phyloP scores from a whole-genome alignment of 208 protist species.

The Trypanosoma mega region DNA sequence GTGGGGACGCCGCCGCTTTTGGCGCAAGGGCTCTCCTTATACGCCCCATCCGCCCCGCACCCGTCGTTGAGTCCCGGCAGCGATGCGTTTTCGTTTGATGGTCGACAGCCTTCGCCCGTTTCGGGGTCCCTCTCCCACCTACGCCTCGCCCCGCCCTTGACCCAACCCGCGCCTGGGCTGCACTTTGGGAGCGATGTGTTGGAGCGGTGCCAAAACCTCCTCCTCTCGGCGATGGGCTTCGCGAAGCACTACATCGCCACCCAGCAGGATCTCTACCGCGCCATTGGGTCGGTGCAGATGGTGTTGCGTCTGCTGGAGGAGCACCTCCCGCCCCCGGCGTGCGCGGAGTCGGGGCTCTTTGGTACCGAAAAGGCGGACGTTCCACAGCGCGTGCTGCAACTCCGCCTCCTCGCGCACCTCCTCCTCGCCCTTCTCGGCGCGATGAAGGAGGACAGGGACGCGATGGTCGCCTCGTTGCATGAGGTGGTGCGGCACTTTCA shows the following conservation, averaged over 20 bases:
- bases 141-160: neutral
- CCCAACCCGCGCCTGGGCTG: neutral
- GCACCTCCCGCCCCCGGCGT: conserved; percentile 23
- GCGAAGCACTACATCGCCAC: conserved; percentile 29
- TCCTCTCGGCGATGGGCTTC: conserved; percentile 24
- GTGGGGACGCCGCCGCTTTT: neutral
- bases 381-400: conserved; percentile 34
- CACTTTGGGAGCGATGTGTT: conserved; percentile 8
- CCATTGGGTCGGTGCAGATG: conserved; percentile 38
- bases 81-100: neutral
- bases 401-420: conserved; percentile 38
- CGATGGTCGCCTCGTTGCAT: neutral
- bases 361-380: conserved; percentile 26
- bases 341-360: conserved; percentile 8
- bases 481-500: neutral
- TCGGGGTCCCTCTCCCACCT: neutral
- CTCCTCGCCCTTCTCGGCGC: conserved; percentile 20
- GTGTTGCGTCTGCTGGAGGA: conserved; percentile 36
- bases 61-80: no score
- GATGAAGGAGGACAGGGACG: neutral
- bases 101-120: no score
- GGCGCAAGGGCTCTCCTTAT: neutral
- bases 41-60: no score
- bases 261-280: conserved; percentile 41
- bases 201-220: conserved; percentile 22